Base-by-base conservation (phyloP, 2,329 filamentous ascomycete genomes). In the Venturia pyrina region DNA sequence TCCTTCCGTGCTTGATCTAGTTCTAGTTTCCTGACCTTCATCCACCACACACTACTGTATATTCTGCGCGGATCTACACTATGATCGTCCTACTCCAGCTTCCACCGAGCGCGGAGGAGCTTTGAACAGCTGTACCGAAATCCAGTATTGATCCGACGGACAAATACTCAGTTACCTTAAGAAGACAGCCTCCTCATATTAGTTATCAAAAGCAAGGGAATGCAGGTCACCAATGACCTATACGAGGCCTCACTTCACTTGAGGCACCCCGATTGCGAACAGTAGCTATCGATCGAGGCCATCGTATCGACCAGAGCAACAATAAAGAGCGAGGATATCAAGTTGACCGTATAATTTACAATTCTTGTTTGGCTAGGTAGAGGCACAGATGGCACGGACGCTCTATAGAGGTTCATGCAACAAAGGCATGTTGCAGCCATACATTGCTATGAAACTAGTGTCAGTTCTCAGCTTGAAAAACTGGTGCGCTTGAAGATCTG, bases 301-400 rank as follows among this genome's bases (percentile, higher is more conserved):
- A 24, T 68, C n/a, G 66, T 37, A 68, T 68, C 34, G 56, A 68
- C 41, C 65, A 68, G 21, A 46, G 64, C 17, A 59, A 67, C 53
- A 21, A 17, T 21, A 11, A 57, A 24, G 66, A 68, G 59, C 41
- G 61, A 44, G 60, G 53, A 60, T n/a, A n/a, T 11, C 63, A 68
- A 34, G 66, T 68, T 24, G 11, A 21, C 28, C 46, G 50, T 17
- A 21, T 41, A 3, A 67, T 68, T 7, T 68, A 65, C 40, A 44
- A 66, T 68, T 17, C 61, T 65, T 34, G 63, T 61, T 24, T 68
- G 67, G 67, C 56, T 68, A 53, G 67, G 67, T 11, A 40, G 24
- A 17, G 53, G 34, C 7, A 17, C 53, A 32, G 24, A 59, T 40
- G 53, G 24, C 53, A 40, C 24, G 5, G 53, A 32, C 24, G 34